Evolutionary conservation across 2,329 filamentous ascomycete species (phyloP), one percentile per base, ranked within the genome.

Genomic region (Orbilia quercus): DNA sequence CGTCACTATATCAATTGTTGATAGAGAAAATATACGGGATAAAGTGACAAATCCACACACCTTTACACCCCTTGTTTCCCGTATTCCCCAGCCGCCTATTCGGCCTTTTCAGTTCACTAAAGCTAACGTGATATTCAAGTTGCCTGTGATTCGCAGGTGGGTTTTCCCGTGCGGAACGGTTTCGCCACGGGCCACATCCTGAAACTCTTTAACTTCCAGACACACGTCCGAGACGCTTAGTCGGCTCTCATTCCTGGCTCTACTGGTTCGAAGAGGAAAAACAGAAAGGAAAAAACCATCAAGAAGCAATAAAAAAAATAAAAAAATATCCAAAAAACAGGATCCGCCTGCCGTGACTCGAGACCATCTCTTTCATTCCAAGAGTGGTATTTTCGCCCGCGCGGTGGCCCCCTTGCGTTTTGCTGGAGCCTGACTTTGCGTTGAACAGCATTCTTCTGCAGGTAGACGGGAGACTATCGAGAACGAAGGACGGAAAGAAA

Each of bases 171-270:
- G 54, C 69, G 69, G 69, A 73, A 73, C 69, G 55, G 67, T 65
- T 73, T 73, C 69, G 55, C 60, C 69, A 73, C 69, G 69, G 69
- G 69, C 69, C 60, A 66, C 63, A 73, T 66, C 54, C 69, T 66
- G 69, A 73, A 73, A 73, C 69, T 73, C 69, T 73, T 66, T 55
- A 73, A 65, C 60, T 73, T 50, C 51, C 60, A 53, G 47, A 73
- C 69, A 47, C 54, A 57, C 67, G 31, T 31, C 69, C 55, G 60
- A 73, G 69, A 53, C 69, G 69, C 69, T 55, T 54, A 54, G 14
- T 14, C 28, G 28, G 63, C 28, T 59, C 64, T 60, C 40, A 66
- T 66, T 73, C 69, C 28, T 53, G 38, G 53, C 45, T 44, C 45
- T 58, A 20, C 42, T 65, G 38, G 59, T 44, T 57, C 36, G 4